These are phyloP conservation scores for Picea abies DNA, from an alignment of 83 land plant genomes.

Conservation along the genomic window DNA sequence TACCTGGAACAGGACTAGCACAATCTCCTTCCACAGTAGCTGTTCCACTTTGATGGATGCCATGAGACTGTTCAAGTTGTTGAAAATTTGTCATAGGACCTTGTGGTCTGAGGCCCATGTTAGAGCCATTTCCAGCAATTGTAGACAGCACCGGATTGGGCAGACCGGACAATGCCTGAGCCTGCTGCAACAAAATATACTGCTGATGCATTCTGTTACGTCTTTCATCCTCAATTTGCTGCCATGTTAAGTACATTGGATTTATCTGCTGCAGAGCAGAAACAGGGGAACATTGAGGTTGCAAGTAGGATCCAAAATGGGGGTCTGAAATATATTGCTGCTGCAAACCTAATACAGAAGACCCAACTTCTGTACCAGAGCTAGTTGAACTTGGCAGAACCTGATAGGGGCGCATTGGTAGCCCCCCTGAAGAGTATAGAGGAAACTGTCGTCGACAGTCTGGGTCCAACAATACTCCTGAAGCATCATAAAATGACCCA, in stretches of 20 bases:
- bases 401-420: not conserved
- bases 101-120: not conserved
- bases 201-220: not conserved
- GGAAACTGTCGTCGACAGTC: not conserved
- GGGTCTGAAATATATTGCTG: not conserved
- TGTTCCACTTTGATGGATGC: not conserved
- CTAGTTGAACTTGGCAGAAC: not conserved
- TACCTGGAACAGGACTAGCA: not conserved
- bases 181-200: not conserved
- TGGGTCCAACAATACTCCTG: not conserved
- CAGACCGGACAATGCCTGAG: not conserved
- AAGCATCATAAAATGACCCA: not conserved
- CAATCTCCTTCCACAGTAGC: not conserved
- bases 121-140: not conserved
- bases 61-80: slow-evolving; percentile 6
- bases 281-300: too few relatives aligned
- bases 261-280: not conserved
- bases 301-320: not conserved
- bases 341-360: not conserved
- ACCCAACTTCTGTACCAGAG: slow-evolving; percentile 1
- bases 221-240: slow-evolving; percentile 7
- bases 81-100: not conserved
- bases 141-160: not conserved
- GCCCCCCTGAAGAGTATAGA: not conserved
- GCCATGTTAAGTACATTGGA: not conserved